Evolutionary conservation across 352 stramenopile genomes (phyloP).

Genomic region (Globisporangium radiosum): DNA sequence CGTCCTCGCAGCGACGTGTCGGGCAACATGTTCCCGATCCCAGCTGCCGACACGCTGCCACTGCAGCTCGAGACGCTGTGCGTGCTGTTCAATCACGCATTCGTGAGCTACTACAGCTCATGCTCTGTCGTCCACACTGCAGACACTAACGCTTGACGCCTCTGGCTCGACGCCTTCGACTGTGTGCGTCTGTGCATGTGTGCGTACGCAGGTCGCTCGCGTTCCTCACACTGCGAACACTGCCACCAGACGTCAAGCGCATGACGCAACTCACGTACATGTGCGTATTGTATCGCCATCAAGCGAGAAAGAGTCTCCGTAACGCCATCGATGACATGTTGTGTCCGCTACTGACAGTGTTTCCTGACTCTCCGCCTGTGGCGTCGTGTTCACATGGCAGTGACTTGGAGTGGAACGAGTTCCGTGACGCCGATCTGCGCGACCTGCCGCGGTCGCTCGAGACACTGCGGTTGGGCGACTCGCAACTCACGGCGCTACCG

Average conservation of each 20-base stretch:
- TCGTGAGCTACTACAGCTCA: background rate
- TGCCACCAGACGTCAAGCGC: conserved; percentile 14
- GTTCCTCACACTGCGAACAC: conserved; percentile 4
- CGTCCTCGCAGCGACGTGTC: conserved; percentile 13
- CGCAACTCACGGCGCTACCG: conserved; percentile 15
- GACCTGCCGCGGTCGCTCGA: conserved; percentile 21
- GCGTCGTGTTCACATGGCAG: conserved; percentile 6
- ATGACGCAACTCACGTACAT: conserved; percentile 18
- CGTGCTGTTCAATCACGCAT: background rate
- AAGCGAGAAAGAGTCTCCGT: no score
- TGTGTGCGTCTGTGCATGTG: no score
- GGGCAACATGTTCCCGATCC: conserved; percentile 15
- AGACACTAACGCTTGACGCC: background rate
- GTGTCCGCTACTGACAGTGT: no score
- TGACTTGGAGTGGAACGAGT: conserved; percentile 30
- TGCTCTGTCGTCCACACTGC: background rate
- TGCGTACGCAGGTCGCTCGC: conserved; percentile 2
- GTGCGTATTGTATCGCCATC: conserved; percentile 7
- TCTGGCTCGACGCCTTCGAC: background rate
- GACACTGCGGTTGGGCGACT: conserved; percentile 17
- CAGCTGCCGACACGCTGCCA: conserved; percentile 12
- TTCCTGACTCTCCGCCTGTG: background rate
- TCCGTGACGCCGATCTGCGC: conserved; percentile 17
- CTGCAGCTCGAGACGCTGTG: conserved; percentile 20
- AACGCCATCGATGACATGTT: background rate